Conservation (phyloP, 2,329 filamentous ascomycete species). For the Penicillium sclerotiorum region DNA sequence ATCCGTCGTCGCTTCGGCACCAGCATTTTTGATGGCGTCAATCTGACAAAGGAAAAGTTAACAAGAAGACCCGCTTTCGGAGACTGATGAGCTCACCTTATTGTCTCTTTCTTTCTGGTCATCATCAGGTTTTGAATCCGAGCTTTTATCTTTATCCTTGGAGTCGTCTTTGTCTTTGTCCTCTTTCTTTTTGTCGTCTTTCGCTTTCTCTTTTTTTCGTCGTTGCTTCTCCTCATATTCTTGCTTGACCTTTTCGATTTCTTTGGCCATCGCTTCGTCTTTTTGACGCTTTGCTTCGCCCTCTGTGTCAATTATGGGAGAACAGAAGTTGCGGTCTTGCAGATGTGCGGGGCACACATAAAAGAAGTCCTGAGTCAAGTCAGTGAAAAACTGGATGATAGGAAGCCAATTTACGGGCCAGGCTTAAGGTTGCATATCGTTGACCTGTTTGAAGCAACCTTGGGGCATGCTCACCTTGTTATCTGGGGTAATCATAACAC, state of each 20-base stretch:
- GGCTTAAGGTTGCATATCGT: background rate
- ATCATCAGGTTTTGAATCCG: conserved; percentile 37
- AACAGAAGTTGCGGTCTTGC: conserved; percentile 79
- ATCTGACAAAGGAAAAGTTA: conserved; percentile 26
- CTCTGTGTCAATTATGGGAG: conserved; percentile 52
- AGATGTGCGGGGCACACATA: conserved; percentile 84
- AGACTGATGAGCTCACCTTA: conserved; percentile 46
- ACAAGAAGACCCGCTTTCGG: conserved; percentile 1
- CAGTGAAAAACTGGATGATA: too few relatives aligned
- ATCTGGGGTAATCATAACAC: conserved; percentile 84
- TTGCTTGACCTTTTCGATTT: conserved; percentile 51
- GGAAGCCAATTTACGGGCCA: too few relatives aligned
- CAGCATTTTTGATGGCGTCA: conserved; percentile 51
- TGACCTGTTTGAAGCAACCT: background rate
- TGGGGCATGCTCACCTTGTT: conserved; percentile 66
- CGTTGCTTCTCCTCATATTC: conserved; percentile 76
- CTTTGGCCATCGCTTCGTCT: conserved; percentile 46
- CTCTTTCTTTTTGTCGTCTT: conserved; percentile 46
- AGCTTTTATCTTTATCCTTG: conserved; percentile 43
- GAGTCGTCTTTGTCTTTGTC: conserved; percentile 44
- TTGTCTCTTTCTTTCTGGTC: conserved; percentile 55
- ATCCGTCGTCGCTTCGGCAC: conserved; percentile 50
- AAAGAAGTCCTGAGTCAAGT: conserved; percentile 72
- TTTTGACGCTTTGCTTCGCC: conserved; percentile 46
- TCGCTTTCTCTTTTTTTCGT: conserved; percentile 64